Conservation (phyloP, 2,329 filamentous ascomycete species). For the Piedraia hortae region DNA sequence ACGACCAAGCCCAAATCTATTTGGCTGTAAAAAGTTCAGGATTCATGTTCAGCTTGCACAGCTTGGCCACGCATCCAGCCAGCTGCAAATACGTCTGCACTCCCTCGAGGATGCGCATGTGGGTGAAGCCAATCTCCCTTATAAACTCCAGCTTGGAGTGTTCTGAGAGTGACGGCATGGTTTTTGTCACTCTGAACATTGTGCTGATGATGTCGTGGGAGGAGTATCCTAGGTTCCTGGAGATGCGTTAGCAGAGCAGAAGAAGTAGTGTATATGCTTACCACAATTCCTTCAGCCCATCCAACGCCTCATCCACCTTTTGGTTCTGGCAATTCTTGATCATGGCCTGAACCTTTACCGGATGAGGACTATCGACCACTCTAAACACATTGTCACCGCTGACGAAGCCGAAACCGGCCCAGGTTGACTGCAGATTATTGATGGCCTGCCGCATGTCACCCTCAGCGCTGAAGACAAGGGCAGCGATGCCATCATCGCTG, state of each 20-base stretch:
- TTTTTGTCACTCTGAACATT: conserved; percentile 97
- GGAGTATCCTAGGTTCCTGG: conserved; percentile 64
- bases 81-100: conserved; percentile 86
- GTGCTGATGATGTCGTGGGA: conserved; percentile 97
- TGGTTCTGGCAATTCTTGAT: conserved; percentile 89
- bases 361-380: conserved; percentile 88
- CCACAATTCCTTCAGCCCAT: conserved; percentile 75
- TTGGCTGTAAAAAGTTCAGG: conserved; percentile 42
- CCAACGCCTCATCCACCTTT: conserved; percentile 65
- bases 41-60: conserved; percentile 94
- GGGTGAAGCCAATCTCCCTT: conserved; percentile 81
- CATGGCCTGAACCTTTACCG: conserved; percentile 96
- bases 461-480: conserved; percentile 90
- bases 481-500: conserved; percentile 78
- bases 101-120: conserved; percentile 97
- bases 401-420: conserved; percentile 86
- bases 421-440: conserved; percentile 88
- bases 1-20: conserved; percentile 4
- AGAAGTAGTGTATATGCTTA: too few relatives aligned
- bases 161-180: conserved; percentile 70
- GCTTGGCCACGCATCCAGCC: conserved; percentile 67
- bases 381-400: conserved; percentile 94
- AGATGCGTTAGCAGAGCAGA: not conserved
- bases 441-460: conserved; percentile 98
- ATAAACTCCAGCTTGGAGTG: conserved; percentile 93